A percentile compares a stretch with the other conserved stretches of the same genome.
Evolutionary conservation across 2,329 filamentous ascomycete species (phyloP).

Genomic region (Alternaria dauci): DNA sequence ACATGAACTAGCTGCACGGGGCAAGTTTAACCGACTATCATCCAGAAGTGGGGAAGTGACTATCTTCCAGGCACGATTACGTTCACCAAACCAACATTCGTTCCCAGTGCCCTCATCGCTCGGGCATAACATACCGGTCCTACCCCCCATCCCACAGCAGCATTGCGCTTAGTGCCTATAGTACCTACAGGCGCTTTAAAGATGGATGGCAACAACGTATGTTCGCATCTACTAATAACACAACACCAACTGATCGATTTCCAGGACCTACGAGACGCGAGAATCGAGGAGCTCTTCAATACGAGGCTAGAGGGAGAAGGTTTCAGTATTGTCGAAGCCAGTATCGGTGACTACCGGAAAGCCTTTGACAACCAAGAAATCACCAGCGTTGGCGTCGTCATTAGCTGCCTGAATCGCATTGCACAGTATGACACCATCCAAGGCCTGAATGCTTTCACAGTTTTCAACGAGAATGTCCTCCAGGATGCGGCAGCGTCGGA

Average conservation of each 20-base stretch:
- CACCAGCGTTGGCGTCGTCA: slow-evolving; percentile 58
- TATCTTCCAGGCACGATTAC: slow-evolving; percentile 5
- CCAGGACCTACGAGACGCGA: neutral
- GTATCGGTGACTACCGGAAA: slow-evolving; percentile 55
- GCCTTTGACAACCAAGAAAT: slow-evolving; percentile 53
- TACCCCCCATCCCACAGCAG: neutral
- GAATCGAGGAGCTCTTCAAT: neutral
- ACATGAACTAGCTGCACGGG: slow-evolving; percentile 20
- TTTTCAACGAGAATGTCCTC: slow-evolving; percentile 58
- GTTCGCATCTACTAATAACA: neutral
- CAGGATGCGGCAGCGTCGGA: slow-evolving; percentile 60
- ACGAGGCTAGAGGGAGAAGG: neutral
- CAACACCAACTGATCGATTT: neutral
- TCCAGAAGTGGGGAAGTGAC: slow-evolving; percentile 23
- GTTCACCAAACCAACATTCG: neutral
- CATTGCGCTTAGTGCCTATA: neutral
- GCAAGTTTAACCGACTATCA: slow-evolving; percentile 28
- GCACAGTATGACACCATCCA: slow-evolving; percentile 56
- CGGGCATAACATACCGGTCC: neutral
- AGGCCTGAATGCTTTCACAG: slow-evolving; percentile 58
- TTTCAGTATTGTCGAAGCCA: slow-evolving; percentile 57
- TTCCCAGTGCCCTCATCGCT: neutral
- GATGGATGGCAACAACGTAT: slow-evolving; percentile 9
- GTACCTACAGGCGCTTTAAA: neutral
- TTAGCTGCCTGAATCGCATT: slow-evolving; percentile 59